These are phyloP conservation scores for Pyrus hybrid DNA, from an alignment of 331 rosid genomes.

Conservation along the genomic window DNA sequence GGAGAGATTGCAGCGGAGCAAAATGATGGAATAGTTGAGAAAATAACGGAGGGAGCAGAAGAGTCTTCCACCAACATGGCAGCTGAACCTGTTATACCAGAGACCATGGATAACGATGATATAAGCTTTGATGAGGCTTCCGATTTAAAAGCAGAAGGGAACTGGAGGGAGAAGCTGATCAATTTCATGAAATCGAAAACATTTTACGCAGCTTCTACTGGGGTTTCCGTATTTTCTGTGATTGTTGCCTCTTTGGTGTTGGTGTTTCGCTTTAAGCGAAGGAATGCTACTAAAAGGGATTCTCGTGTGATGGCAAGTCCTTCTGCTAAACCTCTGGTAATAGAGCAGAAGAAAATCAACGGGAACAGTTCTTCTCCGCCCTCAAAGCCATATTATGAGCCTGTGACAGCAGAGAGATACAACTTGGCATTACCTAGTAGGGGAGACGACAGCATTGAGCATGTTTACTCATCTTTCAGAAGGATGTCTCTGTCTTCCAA, in stretches of 20 bases:
- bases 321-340: not conserved
- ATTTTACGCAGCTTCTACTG: slow-evolving; percentile 1
- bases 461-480: slow-evolving; percentile 10
- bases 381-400: not conserved
- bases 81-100: not conserved
- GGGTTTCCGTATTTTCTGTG: slow-evolving; percentile 12
- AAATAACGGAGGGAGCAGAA: not conserved
- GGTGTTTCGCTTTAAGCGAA: not conserved
- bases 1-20: not conserved
- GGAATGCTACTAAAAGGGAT: not conserved
- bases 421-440: not conserved
- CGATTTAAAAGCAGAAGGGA: not conserved
- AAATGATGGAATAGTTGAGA: slow-evolving; percentile 9
- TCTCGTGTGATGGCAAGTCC: slow-evolving; percentile 6
- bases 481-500: slow-evolving; percentile 6
- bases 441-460: not conserved
- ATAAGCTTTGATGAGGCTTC: not conserved
- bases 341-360: slow-evolving; percentile 3
- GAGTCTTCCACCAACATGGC: not conserved
- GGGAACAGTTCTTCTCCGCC: slow-evolving; percentile 1
- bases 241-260: slow-evolving; percentile 3
- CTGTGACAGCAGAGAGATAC: not conserved
- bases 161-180: slow-evolving; percentile 7
- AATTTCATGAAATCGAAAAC: slow-evolving; percentile 2
- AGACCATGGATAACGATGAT: not conserved